These are phyloP conservation scores for Macrophomina phaseolina DNA, from an alignment of 2,329 filamentous ascomycete species.

Conservation along the genomic window DNA sequence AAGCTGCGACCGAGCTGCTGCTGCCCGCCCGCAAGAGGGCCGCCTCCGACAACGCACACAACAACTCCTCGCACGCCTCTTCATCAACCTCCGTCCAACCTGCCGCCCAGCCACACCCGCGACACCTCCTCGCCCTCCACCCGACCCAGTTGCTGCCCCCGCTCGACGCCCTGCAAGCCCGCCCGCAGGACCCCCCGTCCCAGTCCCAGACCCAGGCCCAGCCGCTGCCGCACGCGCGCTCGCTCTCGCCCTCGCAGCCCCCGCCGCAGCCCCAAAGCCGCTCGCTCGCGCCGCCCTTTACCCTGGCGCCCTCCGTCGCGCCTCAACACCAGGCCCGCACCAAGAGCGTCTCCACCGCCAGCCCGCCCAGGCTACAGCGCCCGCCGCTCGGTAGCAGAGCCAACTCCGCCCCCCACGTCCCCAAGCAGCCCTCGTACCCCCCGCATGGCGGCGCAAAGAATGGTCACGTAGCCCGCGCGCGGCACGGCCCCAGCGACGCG, in stretches of 20 bases:
- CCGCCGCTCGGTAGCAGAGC: conserved; percentile 31
- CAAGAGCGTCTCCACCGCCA: conserved; percentile 22
- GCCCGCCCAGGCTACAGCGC: conserved; percentile 12
- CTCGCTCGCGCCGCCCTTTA: conserved; percentile 7
- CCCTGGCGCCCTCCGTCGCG: conserved; percentile 20
- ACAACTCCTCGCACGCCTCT: neutral
- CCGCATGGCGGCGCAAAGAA: conserved; percentile 25
- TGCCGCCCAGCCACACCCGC: neutral
- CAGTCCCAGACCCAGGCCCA: neutral
- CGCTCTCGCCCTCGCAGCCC: neutral
- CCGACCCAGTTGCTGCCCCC: conserved; percentile 6
- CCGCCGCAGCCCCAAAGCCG: neutral
- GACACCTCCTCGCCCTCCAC: neutral
- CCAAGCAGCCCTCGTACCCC: conserved; percentile 31
- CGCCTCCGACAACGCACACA: conserved; percentile 1
- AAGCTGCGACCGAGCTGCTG: conserved; percentile 13
- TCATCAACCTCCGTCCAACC: conserved; percentile 5
- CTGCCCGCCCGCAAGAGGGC: conserved; percentile 15
- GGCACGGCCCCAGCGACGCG: conserved; percentile 13
- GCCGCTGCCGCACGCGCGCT: neutral
- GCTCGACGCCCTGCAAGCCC: neutral
- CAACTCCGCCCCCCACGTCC: conserved; percentile 44
- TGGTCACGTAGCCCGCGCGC: conserved; percentile 25
- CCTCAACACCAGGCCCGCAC: conserved; percentile 21
- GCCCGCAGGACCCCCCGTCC: neutral